Base-by-base conservation (phyloP, 352 stramenopile genomes). In the Pythium periplocum region DNA sequence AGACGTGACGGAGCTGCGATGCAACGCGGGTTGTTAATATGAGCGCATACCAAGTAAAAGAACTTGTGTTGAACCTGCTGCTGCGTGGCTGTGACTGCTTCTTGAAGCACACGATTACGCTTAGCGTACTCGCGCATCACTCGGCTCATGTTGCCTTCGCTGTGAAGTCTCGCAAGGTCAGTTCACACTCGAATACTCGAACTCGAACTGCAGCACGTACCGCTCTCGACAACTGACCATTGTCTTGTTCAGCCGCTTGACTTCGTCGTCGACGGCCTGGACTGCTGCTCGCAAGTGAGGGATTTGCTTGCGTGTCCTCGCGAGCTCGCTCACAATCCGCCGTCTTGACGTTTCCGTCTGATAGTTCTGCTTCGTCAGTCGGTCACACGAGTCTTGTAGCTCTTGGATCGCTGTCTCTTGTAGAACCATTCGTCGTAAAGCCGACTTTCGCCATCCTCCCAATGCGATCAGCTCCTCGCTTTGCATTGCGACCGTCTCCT, bases 101-200 rank as follows among this genome's bases (percentile, higher is more conserved):
- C 49, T 54, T 82, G 69, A 11, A 87, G 62, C 17, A 66, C 55
- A 38, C 69, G 67, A 48, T 87, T 87, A 3, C 71, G 69, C 34
- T 71, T 76, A 9, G 62, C 65, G 40, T 87, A 87, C 45, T 87
- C 76, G 8, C 76, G 71, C 32, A 87, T 39, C 7, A 61, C 73
- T 32, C 64, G 61, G 9, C 60, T 64, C 12, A 87, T 48, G 12
- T 62, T 71, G 11, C 68, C 50, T 26, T 87, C 73, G 4, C 76
- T 87, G 12, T n/a, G 0, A 26, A 26, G 17, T 26, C 17, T 26
- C 17, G 17, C 17, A 26, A 26, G 17, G 17, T 26, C 17, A 26
- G 17, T 26, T 26, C 17, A 26, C 17, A 26, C 17, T 26, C 17
- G 17, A 26, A 26, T 26, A 26, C 17, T 26, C 17, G 17, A 26